Evolutionary conservation across 176 grass and related monocot genomes (phyloP).

Genomic region (Hsuehochloa calcarea): DNA sequence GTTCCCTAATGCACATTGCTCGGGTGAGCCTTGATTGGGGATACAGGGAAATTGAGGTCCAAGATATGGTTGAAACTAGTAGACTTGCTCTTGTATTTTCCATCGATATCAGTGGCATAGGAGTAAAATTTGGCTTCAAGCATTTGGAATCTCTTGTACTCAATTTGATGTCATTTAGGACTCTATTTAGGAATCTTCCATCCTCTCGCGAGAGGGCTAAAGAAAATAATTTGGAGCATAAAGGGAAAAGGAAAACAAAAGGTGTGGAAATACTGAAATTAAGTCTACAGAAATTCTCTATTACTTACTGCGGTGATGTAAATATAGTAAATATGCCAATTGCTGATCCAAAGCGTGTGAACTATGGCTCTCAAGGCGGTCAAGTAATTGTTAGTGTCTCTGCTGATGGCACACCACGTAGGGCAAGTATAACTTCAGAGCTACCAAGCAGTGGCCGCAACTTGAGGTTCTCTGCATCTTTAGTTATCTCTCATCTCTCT

Average conservation of each 20-base stretch:
- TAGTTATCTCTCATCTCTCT: constrained; percentile 75
- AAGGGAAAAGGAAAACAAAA: constrained; percentile 64
- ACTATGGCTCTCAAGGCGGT: constrained; percentile 95
- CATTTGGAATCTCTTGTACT: constrained; percentile 81
- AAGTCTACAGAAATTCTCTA: constrained; percentile 82
- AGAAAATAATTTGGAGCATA: constrained; percentile 52
- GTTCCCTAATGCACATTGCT: constrained; percentile 81
- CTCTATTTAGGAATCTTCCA: constrained; percentile 64
- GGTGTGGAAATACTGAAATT: constrained; percentile 79
- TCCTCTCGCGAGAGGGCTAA: constrained; percentile 50
- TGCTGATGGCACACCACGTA: constrained; percentile 85
- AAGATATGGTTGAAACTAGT: constrained; percentile 64
- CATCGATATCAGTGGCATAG: constrained; percentile 80
- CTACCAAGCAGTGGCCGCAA: constrained; percentile 41
- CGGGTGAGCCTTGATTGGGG: constrained; percentile 95
- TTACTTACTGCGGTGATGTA: constrained; percentile 76
- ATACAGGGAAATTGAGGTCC: constrained; percentile 66
- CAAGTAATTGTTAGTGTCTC: constrained; percentile 78
- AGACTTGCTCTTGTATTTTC: constrained; percentile 70
- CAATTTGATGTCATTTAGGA: constrained; percentile 73
- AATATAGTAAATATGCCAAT: constrained; percentile 75
- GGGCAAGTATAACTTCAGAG: constrained; percentile 72
- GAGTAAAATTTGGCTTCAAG: constrained; percentile 84
- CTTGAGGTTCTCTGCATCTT: constrained; percentile 73
- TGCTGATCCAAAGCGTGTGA: constrained; percentile 93